Percentiles rank a stretch among this genome's conserved stretches.
These are phyloP conservation scores for Suillus clintonianus DNA, from an alignment of 768 basidiomycete genomes.

Conservation along the genomic window DNA sequence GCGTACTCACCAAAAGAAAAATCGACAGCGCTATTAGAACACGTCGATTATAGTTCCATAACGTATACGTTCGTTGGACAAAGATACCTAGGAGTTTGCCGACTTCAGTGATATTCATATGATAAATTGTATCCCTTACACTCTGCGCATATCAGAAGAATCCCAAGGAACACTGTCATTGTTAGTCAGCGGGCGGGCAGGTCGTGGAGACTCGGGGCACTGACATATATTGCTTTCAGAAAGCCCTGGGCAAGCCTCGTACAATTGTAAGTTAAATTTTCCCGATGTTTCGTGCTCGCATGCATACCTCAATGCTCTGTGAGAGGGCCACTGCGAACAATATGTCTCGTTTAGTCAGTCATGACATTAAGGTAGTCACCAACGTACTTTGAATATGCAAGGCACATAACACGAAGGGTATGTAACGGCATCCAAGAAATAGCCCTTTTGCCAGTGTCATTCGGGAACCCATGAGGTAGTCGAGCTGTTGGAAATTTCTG, in stretches of 20 bases:
- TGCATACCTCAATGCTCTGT: neutral
- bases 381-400: neutral
- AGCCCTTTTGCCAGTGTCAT: neutral
- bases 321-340: neutral
- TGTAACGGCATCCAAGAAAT: conserved; percentile 1
- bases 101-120: neutral
- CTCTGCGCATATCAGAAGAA: neutral
- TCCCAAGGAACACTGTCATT: neutral
- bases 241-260: neutral
- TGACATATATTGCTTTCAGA: neutral
- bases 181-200: neutral
- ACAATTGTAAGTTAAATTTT: neutral
- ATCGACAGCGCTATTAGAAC: neutral
- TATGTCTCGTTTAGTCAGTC: neutral
- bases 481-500: neutral
- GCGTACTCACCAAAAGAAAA: neutral
- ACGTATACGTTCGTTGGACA: neutral
- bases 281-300: neutral
- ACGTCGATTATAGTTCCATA: neutral
- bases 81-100: neutral
- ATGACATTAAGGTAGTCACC: neutral
- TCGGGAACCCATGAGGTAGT: neutral
- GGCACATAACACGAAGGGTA: neutral
- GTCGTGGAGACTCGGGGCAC: neutral
- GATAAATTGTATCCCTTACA: neutral